A percentile compares a stretch with the other conserved stretches of the same genome.
Conservation (phyloP, 805 yeast species). For the Kodamaea sagamina region DNA sequence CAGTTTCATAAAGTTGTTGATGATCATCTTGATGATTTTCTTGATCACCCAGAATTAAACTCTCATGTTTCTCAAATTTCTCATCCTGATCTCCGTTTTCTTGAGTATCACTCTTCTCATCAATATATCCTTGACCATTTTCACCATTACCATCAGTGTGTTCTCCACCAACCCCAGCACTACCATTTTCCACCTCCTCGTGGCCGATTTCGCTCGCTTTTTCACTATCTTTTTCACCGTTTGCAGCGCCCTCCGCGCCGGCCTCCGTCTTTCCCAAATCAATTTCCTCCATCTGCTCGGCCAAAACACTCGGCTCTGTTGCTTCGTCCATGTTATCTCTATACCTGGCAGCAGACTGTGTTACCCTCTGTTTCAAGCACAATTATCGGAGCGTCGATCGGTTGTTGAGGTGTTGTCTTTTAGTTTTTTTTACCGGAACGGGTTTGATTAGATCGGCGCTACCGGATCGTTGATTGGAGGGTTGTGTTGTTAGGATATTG, state of each 20-base stretch:
- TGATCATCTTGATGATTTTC: too few relatives aligned
- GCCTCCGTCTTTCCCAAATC: background rate
- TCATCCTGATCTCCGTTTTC: slow-evolving; percentile 4
- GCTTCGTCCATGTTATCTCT: background rate
- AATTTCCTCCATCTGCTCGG: slow-evolving; percentile 5
- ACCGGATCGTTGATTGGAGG: background rate
- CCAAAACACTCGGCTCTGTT: slow-evolving; percentile 5
- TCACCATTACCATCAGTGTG: too few relatives aligned
- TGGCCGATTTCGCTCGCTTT: background rate
- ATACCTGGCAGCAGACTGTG: background rate
- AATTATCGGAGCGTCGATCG: background rate
- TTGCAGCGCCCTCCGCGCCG: background rate
- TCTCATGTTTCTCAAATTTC: background rate
- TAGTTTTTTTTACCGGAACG: background rate
- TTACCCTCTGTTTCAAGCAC: background rate
- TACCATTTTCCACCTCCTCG: background rate
- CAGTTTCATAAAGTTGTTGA: too few relatives aligned
- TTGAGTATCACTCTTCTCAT: background rate
- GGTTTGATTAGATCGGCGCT: background rate
- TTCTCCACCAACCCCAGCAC: too few relatives aligned
- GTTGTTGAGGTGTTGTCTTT: slow-evolving; percentile 7
- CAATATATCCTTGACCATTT: background rate
- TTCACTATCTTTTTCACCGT: background rate
- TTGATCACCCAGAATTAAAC: background rate
- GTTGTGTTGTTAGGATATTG: background rate